Base-by-base conservation (phyloP, 768 basidiomycete species). In the Leccinum uliginosum region DNA sequence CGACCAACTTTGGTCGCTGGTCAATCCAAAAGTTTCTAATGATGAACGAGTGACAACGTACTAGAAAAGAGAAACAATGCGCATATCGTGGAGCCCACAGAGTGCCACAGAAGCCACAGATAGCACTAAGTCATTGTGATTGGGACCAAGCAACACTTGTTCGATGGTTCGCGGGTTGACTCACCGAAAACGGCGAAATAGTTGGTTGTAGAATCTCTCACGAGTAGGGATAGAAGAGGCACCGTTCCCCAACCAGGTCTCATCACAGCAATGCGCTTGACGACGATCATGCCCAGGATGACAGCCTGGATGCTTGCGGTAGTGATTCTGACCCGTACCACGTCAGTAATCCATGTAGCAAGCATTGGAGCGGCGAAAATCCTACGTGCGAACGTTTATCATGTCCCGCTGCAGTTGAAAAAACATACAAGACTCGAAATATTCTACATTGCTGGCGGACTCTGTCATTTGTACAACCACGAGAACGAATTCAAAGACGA, bases 141-240 rank as follows among this genome's bases (percentile, higher is more conserved):
- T n/a, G 11, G 7, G 19, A 19, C 52, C 45, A 27, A 34, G 17
- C n/a, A 19, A 15, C 21, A 50, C 19, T 50, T 21, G 14, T 30
- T 14, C 7, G n/a, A 48, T 19, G 14, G 17, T n/a, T 38, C 24
- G 15, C 6, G 17, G 35, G 17, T 10, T 32, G 38, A 59, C 58
- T 60, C 52, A 80, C 80, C 54, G 54, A 78, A 75, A 9, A 80
- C 58, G 5, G 74, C 48, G 35, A 75, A 44, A 63, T 77, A 80
- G 3, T 77, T 75, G 71, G 75, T 75, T 6, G 74, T 72, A 7
- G 78, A 75, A 62, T 81, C 80, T 15, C 75, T 73, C 64, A 77
- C 69, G 12, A 81, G 66, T 43, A 80, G 59, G 7, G 69, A 57
- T 12, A 79, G 59, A 10, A 80, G 62, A 0, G 76, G 78, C 1